Conservation (phyloP, 2,329 filamentous ascomycete genomes). For the Drechslerella dactyloides region DNA sequence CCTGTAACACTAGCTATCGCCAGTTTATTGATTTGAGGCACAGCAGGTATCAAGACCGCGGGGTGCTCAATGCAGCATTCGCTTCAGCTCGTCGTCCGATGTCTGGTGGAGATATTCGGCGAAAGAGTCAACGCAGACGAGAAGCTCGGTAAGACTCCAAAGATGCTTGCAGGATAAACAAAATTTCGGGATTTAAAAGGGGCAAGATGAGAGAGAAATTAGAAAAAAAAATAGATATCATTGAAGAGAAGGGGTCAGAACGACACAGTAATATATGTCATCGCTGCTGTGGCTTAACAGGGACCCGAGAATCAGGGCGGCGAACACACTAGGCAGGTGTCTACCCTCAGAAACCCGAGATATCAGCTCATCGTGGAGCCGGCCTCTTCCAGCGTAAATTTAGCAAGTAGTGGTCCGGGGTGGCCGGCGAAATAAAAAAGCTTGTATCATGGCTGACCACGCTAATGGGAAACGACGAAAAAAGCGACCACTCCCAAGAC, state of each 20-base stretch:
- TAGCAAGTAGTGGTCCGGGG: slow-evolving; percentile 16
- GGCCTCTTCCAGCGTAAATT: slow-evolving; percentile 23
- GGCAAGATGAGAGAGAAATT: too few relatives aligned
- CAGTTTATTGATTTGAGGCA: slow-evolving; percentile 39
- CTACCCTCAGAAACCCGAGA: background rate
- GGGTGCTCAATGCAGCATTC: slow-evolving; percentile 30
- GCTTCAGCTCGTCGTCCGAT: slow-evolving; percentile 44
- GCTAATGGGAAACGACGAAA: slow-evolving; percentile 8
- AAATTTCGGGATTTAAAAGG: too few relatives aligned
- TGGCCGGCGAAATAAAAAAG: background rate
- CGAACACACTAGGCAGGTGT: background rate
- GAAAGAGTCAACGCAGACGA: slow-evolving; percentile 13
- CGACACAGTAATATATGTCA: background rate
- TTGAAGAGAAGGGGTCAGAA: too few relatives aligned
- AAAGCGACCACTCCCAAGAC: slow-evolving; percentile 3
- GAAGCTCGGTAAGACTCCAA: too few relatives aligned
- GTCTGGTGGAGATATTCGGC: slow-evolving; percentile 25
- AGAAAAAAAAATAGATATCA: too few relatives aligned
- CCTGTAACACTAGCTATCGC: slow-evolving; percentile 28
- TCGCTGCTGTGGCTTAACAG: slow-evolving; percentile 3
- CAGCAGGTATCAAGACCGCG: slow-evolving; percentile 37
- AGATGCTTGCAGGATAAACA: too few relatives aligned
- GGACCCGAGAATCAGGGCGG: background rate
- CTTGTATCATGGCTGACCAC: slow-evolving; percentile 3
- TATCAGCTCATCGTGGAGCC: background rate